phyloP scores from a whole-genome alignment of 306 rosid genomes.

The Quillaja saponaria region DNA sequence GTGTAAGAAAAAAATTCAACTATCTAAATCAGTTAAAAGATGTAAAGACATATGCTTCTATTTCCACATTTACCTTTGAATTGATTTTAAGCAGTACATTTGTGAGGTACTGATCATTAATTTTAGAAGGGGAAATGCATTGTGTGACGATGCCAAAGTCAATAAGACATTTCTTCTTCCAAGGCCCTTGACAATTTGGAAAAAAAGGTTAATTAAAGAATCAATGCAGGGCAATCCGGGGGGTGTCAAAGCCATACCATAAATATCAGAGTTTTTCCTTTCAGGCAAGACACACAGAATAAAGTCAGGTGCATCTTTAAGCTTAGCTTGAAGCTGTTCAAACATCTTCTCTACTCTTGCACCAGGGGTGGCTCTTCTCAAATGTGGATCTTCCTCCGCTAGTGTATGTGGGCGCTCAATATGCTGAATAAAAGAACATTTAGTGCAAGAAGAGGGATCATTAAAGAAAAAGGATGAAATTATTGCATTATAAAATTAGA shows the following conservation, averaged over 20 bases:
- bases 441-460: too few species aligned
- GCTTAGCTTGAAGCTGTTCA: slow-evolving; percentile 53
- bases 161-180: slow-evolving; percentile 82
- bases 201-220: slow-evolving; percentile 13
- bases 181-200: slow-evolving; percentile 63
- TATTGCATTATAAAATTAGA: too few species aligned
- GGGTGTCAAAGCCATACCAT: slow-evolving; percentile 49
- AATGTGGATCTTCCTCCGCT: slow-evolving; percentile 70
- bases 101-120: slow-evolving; percentile 78
- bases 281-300: slow-evolving; percentile 88
- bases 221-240: slow-evolving; percentile 13
- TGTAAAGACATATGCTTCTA: too few species aligned
- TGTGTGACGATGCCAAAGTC: slow-evolving; percentile 78
- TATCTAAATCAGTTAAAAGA: slow-evolving; percentile 20
- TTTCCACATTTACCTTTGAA: slow-evolving; percentile 79
- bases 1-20: background rate
- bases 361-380: slow-evolving; percentile 59
- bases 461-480: too few species aligned
- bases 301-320: slow-evolving; percentile 55
- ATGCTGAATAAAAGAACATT: slow-evolving; percentile 56
- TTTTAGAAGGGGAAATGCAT: slow-evolving; percentile 80
- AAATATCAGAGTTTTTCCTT: slow-evolving; percentile 71
- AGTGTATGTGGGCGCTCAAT: slow-evolving; percentile 76
- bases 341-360: slow-evolving; percentile 88
- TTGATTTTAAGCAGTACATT: slow-evolving; percentile 91